Conservation (phyloP, 495 filamentous ascomycete species). For the Aspergillus olivimuriae region DNA sequence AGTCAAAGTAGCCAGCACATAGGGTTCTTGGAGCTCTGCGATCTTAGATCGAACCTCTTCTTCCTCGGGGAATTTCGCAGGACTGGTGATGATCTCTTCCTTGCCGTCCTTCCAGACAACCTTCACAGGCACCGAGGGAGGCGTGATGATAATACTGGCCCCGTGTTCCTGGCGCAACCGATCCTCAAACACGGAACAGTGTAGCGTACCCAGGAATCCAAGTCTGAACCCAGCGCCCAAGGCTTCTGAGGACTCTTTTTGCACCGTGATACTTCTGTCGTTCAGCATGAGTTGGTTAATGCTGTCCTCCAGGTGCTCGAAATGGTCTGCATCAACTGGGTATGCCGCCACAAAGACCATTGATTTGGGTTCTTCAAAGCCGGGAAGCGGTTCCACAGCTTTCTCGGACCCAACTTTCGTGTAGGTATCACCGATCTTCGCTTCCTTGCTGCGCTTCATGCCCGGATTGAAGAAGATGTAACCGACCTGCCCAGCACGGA, state of each 20-base stretch:
- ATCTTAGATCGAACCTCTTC: conserved; percentile 55
- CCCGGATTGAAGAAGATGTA: conserved; percentile 97
- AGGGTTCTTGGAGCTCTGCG: conserved; percentile 73
- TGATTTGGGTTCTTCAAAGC: conserved; percentile 95
- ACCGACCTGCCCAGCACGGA: conserved; percentile 90
- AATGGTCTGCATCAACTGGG: conserved; percentile 82
- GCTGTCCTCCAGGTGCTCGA: conserved; percentile 83
- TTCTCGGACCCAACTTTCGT: conserved; percentile 78
- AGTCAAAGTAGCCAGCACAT: conserved; percentile 79
- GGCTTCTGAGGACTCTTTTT: conserved; percentile 90
- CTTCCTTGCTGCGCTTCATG: conserved; percentile 93
- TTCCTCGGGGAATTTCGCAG: conserved; percentile 75
- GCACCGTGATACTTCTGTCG: conserved; percentile 86
- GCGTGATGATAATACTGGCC: conserved; percentile 92
- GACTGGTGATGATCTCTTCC: conserved; percentile 73
- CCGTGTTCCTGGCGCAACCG: conserved; percentile 93
- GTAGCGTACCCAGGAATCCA: conserved; percentile 91
- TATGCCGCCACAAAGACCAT: conserved; percentile 99
- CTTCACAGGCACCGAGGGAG: conserved; percentile 88
- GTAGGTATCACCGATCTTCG: conserved; percentile 92
- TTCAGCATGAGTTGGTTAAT: conserved; percentile 92
- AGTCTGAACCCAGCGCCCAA: conserved; percentile 90
- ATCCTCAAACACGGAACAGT: conserved; percentile 98
- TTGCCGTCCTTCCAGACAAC: conserved; percentile 68
- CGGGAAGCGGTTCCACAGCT: conserved; percentile 71